These are phyloP conservation scores for Gigaspora rosea DNA, from an alignment of 192 early-diverging fungal species.

Conservation along the genomic window DNA sequence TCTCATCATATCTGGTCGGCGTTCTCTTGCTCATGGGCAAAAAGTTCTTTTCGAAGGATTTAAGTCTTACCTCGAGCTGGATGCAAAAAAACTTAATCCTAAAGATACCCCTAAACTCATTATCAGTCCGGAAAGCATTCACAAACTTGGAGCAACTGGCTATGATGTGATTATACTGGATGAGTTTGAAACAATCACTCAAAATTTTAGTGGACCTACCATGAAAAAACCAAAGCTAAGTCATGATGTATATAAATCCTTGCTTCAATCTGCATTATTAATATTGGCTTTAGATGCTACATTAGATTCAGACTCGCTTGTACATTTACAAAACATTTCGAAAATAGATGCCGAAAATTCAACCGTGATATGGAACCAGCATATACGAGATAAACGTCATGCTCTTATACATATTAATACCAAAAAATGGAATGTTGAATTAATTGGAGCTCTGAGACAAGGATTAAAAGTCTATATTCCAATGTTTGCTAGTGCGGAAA, in stretches of 20 bases:
- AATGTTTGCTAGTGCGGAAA: constrained; percentile 15
- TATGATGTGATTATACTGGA: constrained; percentile 25
- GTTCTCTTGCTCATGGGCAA: neutral
- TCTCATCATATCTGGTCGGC: neutral
- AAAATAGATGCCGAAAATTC: constrained; percentile 26
- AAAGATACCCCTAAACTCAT: constrained; percentile 2
- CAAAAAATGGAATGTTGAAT: constrained; percentile 22
- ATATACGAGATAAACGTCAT: constrained; percentile 14
- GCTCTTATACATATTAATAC: constrained; percentile 22
- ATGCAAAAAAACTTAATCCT: neutral
- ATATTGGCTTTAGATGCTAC: constrained; percentile 22
- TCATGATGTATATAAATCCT: constrained; percentile 19
- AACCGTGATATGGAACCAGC: constrained; percentile 3
- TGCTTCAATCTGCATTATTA: constrained; percentile 1
- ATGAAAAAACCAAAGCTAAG: constrained; percentile 4
- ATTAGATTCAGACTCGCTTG: constrained; percentile 10
- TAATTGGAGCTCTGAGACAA: constrained; percentile 2
- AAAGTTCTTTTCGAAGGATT: constrained; percentile 16
- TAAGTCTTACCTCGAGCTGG: constrained; percentile 13
- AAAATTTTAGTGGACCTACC: constrained; percentile 17
- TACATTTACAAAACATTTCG: constrained; percentile 10
- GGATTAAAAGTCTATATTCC: constrained; percentile 27
- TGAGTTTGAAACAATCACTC: constrained; percentile 24
- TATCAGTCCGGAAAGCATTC: constrained; percentile 14
- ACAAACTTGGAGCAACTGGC: constrained; percentile 25